Evolutionary conservation across 2,329 filamentous ascomycete genomes (phyloP), one percentile per base, ranked within the genome.

Genomic region (Cladophialophora psammophila): DNA sequence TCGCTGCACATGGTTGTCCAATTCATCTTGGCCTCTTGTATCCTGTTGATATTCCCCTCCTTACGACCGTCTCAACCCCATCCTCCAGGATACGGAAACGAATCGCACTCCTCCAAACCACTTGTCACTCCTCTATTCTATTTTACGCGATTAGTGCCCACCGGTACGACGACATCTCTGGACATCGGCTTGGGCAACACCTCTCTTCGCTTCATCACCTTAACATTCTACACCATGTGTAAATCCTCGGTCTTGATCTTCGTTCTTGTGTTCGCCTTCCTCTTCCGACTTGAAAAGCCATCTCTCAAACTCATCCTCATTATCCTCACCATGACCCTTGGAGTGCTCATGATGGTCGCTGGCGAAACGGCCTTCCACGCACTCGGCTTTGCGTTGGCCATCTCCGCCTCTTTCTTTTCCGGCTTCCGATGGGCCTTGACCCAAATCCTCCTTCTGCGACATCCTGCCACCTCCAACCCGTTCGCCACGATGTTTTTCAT

Each of bases 151-250:
- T 92, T 99, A 71, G 91, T 92, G 2, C 95, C 95, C 1, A 98
- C 95, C 76, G 95, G 94, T 72, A 88, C 90, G 52, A 94, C 95
- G 5, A 99, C 95, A 0, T 95, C 94, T 12, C 86, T 99, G 67
- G 95, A 99, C 77, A 97, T 99, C 79, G 95, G 95, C 13, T 81
- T 99, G 66, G 95, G 95, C 70, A 99, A 99, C 76, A 97, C 93
- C 79, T 96, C 93, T 61, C 84, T 99, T 74, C 95, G 94, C 79
- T 97, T 96, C 78, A 98, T 99, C 74, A 94, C 92, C 50, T 87
- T 99, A 72, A 97, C 94, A 9, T 99, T 99, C 78, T 96, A 97
- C 80, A 99, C 95, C 67, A 98, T 99, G 95, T 98, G 95, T 82
- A 99, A 99, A 85, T 98, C 94, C 5, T 97, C 94, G 9, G 92